Percentiles rank a stretch among this genome's conserved stretches.
Conservation (phyloP, 2,329 filamentous ascomycete species). For the Gliomastix tumulicola region DNA sequence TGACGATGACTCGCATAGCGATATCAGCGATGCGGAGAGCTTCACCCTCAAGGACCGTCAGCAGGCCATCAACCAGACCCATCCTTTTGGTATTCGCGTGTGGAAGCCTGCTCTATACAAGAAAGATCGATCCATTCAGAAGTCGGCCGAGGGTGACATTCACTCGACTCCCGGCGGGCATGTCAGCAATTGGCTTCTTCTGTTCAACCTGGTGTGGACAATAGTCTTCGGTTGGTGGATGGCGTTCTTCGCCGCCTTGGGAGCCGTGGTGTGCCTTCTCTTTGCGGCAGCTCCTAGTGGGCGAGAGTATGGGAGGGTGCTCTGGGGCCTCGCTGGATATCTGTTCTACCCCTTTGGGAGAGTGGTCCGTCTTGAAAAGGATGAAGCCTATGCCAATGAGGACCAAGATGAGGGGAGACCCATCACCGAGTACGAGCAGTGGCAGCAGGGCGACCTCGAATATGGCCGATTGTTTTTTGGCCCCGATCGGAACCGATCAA, state of each 20-base stretch:
- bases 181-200: slow-evolving; percentile 75
- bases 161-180: slow-evolving; percentile 87
- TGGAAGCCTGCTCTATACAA: slow-evolving; percentile 99
- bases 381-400: slow-evolving; percentile 90
- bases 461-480: slow-evolving; percentile 96
- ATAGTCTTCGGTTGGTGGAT: slow-evolving; percentile 96
- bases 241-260: slow-evolving; percentile 65
- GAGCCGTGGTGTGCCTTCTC: slow-evolving; percentile 70
- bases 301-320: slow-evolving; percentile 75
- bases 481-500: slow-evolving; percentile 67
- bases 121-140: slow-evolving; percentile 92
- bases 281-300: slow-evolving; percentile 76
- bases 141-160: slow-evolving; percentile 92
- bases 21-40: slow-evolving; percentile 87
- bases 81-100: slow-evolving; percentile 96
- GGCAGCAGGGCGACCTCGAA: slow-evolving; percentile 95
- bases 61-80: slow-evolving; percentile 96
- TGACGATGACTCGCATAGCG: slow-evolving; percentile 60
- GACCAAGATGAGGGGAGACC: slow-evolving; percentile 93
- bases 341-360: slow-evolving; percentile 96
- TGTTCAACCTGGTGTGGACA: slow-evolving; percentile 90
- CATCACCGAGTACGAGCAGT: slow-evolving; percentile 98
- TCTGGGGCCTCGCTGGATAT: slow-evolving; percentile 80
- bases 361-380: slow-evolving; percentile 86
- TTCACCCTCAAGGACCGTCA: slow-evolving; percentile 97